Percentiles rank a stretch among this genome's conserved stretches.
phyloP scores from a whole-genome alignment of 2,329 filamentous ascomycete genomes.

The Verticillium nubilum region DNA sequence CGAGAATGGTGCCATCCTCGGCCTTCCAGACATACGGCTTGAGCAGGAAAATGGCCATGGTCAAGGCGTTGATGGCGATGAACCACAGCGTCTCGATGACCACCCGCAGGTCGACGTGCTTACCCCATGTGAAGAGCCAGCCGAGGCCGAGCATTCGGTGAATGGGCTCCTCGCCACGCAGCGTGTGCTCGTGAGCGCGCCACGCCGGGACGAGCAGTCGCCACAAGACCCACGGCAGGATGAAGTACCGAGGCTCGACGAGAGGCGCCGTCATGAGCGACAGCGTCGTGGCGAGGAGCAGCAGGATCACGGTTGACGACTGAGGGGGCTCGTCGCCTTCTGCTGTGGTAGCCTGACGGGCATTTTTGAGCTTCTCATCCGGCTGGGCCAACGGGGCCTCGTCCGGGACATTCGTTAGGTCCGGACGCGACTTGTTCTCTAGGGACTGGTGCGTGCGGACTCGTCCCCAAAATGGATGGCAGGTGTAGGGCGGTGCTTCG shows the following conservation, averaged over 20 bases:
- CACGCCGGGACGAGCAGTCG: conserved; percentile 66
- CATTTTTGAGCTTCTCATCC: background rate
- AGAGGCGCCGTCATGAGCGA: conserved; percentile 84
- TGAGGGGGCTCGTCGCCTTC: conserved; percentile 21
- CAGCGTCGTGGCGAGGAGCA: conserved; percentile 64
- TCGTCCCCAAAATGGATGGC: background rate
- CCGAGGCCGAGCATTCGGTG: conserved; percentile 4
- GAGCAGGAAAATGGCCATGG: conserved; percentile 67
- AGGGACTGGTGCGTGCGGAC: background rate
- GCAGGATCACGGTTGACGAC: conserved; percentile 49
- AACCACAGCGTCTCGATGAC: conserved; percentile 65
- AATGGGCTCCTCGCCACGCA: background rate
- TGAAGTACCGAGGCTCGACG: conserved; percentile 94
- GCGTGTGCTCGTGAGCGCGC: conserved; percentile 12
- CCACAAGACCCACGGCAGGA: conserved; percentile 93
- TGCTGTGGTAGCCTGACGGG: background rate
- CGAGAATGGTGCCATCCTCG: conserved; percentile 44
- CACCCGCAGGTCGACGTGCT: conserved; percentile 40
- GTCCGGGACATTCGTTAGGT: conserved; percentile 11
- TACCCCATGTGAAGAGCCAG: conserved; percentile 7
- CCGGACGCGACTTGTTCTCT: background rate
- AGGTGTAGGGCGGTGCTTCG: background rate
- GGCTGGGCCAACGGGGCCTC: conserved; percentile 17
- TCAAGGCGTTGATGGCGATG: conserved; percentile 55
- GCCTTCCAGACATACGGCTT: conserved; percentile 62